Evolutionary conservation across 2,329 filamentous ascomycete genomes (phyloP).

Genomic region (Hypocrella siamensis): DNA sequence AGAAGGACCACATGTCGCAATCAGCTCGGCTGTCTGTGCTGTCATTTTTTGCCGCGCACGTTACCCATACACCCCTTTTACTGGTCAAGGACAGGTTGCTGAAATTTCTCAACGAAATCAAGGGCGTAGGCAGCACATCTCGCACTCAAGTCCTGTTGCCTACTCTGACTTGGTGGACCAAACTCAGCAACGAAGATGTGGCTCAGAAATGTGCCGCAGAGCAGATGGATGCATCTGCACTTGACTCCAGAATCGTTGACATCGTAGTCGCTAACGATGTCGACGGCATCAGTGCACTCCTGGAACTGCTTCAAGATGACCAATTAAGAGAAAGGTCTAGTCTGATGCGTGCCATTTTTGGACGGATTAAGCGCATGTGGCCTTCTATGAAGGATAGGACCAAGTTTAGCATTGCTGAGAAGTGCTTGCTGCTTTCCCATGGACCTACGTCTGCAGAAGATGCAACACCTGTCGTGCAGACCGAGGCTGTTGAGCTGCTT

Average conservation of each 20-base stretch:
- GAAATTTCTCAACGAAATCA: constrained; percentile 55
- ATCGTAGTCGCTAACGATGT: constrained; percentile 38
- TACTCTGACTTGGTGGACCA: constrained; percentile 52
- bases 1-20: constrained; percentile 40
- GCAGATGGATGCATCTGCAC: constrained; percentile 22
- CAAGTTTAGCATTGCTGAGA: constrained; percentile 42
- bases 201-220: constrained; percentile 22
- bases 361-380: constrained; percentile 59
- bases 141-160: constrained; percentile 67
- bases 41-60: constrained; percentile 59
- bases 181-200: constrained; percentile 34
- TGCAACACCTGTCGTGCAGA: constrained; percentile 22
- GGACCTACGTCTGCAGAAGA: constrained; percentile 18
- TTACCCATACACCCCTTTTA: constrained; percentile 50
- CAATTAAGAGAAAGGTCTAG: constrained; percentile 22
- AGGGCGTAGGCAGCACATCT: constrained; percentile 51
- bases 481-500: constrained; percentile 55
- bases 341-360: constrained; percentile 51
- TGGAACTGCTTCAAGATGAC: constrained; percentile 28
- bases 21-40: constrained; percentile 49
- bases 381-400: constrained; percentile 48
- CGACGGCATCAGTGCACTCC: constrained; percentile 33
- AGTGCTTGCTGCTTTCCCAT: constrained; percentile 47
- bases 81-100: constrained; percentile 57
- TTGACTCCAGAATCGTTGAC: constrained; percentile 31